Conservation (phyloP, 1,284 basidiomycete species). For the Tilletia setariae region DNA sequence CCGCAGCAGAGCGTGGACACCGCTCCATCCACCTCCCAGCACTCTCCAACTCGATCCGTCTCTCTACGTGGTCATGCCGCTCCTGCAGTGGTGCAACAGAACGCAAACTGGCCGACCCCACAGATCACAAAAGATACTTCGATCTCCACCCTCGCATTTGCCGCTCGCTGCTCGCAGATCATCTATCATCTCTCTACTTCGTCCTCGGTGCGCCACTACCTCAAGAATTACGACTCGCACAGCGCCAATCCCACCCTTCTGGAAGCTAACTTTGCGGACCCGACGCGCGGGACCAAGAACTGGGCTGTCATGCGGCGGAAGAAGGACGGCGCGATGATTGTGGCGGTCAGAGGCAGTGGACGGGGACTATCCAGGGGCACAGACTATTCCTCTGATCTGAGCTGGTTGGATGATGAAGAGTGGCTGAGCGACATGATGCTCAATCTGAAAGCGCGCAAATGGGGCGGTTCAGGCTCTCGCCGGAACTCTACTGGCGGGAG, state of each 20-base stretch:
- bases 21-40: background rate
- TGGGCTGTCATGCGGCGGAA: constrained; percentile 1
- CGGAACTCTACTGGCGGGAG: constrained; percentile 12
- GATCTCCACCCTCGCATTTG: background rate
- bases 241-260: background rate
- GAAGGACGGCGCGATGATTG: background rate
- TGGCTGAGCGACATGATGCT: constrained; percentile 16
- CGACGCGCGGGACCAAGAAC: constrained; percentile 12
- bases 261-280: background rate
- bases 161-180: constrained; percentile 7
- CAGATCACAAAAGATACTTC: background rate
- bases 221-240: constrained; percentile 10
- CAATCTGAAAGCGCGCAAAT: constrained; percentile 11
- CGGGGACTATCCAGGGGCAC: background rate
- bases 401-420: constrained; percentile 16
- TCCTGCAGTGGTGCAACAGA: background rate
- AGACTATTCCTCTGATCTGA: background rate
- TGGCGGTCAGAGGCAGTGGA: constrained; percentile 9
- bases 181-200: constrained; percentile 10
- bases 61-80: background rate
- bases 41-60: background rate
- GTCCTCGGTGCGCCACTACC: constrained; percentile 3
- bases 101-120: background rate
- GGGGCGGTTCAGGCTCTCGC: background rate
- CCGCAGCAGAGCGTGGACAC: too few species aligned